Percentiles rank a stretch among this genome's conserved stretches.
phyloP scores from a whole-genome alignment of 2,329 filamentous ascomycete genomes.

The Cadophora sp. region DNA sequence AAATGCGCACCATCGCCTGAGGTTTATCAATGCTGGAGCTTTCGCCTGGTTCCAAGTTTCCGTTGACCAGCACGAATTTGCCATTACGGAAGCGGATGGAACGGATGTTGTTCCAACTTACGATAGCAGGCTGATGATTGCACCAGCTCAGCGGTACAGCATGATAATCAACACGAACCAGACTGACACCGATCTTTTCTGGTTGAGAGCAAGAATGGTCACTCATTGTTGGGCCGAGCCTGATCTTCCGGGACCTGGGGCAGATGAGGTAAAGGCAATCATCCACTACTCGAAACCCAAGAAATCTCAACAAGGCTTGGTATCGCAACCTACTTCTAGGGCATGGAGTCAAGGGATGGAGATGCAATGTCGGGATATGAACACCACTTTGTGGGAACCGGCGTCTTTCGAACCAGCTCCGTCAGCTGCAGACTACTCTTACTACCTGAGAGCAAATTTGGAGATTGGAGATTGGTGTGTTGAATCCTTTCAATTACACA shows the following conservation, averaged over 20 bases:
- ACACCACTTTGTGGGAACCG: conserved; percentile 53
- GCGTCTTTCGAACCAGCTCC: conserved; percentile 52
- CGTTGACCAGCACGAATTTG: conserved; percentile 70
- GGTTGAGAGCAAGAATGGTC: conserved; percentile 69
- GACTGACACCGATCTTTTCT: conserved; percentile 60
- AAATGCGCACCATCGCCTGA: conserved; percentile 66
- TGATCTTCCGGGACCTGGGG: conserved; percentile 51
- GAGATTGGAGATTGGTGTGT: conserved; percentile 61
- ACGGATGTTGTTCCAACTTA: conserved; percentile 66
- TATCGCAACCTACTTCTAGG: conserved; percentile 41
- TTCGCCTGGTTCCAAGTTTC: conserved; percentile 77
- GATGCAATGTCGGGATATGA: conserved; percentile 44
- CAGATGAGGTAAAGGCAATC: conserved; percentile 56
- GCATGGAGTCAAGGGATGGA: conserved; percentile 53
- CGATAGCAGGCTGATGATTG: conserved; percentile 67
- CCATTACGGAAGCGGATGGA: conserved; percentile 74
- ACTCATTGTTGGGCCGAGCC: conserved; percentile 64
- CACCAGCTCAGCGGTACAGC: conserved; percentile 75
- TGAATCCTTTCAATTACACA: neutral
- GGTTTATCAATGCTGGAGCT: conserved; percentile 73
- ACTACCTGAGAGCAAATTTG: conserved; percentile 63
- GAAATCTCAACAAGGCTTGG: conserved; percentile 18
- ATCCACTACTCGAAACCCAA: conserved; percentile 51
- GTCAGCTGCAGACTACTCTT: conserved; percentile 56
- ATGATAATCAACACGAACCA: conserved; percentile 68